These are phyloP conservation scores for Thelonectria blattea DNA, from an alignment of 2,329 filamentous ascomycete species.

Conservation along the genomic window DNA sequence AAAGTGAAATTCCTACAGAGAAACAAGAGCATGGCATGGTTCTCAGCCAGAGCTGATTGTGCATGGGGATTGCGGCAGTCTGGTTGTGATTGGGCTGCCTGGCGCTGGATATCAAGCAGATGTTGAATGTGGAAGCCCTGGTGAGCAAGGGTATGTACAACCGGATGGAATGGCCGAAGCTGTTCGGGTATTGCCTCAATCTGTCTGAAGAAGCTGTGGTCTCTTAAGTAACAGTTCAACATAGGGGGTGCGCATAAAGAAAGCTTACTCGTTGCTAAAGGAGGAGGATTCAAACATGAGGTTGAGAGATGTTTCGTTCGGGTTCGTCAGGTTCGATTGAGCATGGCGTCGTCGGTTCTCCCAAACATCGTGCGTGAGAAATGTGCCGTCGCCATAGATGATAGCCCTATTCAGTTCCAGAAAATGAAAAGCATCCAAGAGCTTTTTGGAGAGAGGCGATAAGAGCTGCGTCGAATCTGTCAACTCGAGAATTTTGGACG, in stretches of 20 bases:
- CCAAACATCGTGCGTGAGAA: conserved; percentile 25
- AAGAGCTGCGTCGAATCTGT: background rate
- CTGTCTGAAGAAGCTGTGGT: conserved; percentile 27
- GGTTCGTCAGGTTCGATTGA: accelerated
- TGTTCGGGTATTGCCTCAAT: conserved; percentile 21
- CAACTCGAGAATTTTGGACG: conserved; percentile 30
- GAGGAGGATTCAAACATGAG: conserved; percentile 26
- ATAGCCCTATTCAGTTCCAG: conserved; percentile 37
- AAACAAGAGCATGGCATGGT: conserved; percentile 29
- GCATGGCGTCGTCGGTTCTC: background rate
- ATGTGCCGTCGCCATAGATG: conserved; percentile 33
- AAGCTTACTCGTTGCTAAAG: conserved; percentile 30
- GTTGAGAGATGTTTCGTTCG: background rate
- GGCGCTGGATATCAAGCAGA: conserved; percentile 3
- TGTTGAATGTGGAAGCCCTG: conserved; percentile 21
- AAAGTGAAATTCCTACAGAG: conserved; percentile 34
- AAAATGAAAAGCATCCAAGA: conserved; percentile 31
- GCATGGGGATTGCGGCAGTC: background rate
- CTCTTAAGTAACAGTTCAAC: background rate
- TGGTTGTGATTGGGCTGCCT: accelerated
- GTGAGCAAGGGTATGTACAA: conserved; percentile 7
- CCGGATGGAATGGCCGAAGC: background rate
- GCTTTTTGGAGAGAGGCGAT: conserved; percentile 11
- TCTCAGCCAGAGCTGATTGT: conserved; percentile 22
- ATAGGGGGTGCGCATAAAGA: accelerated